Base-by-base conservation (phyloP, 805 yeast genomes). In the Yamadazyma phyllophila region DNA sequence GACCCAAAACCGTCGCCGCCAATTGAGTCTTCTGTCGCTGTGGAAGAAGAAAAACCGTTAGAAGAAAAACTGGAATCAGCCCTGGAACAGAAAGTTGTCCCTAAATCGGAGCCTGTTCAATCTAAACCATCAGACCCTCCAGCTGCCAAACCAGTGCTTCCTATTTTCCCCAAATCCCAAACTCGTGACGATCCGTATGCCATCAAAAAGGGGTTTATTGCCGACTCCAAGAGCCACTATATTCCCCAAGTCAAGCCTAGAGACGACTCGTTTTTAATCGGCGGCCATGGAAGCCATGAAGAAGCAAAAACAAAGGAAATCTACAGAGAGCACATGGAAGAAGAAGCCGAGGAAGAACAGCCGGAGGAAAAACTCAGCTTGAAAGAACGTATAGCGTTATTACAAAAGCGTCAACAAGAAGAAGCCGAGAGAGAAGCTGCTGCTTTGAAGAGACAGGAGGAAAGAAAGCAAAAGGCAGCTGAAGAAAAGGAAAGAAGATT, bases 371-470 rank as follows among this genome's bases (percentile, higher is more conserved):
- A 86, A 54, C 66, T 90, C 70, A 84, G 95, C 46, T 71, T 92
- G 56, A 85, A 85, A 60, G 97, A 94, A 55, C 77, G 98, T 53
- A 89, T 92, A 60, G 88, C 89, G 4, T 57, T 88, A 57, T 71
- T 92, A 41, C 96, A 91, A 61, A 80, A 88, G 58, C 82, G 83
- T 47, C 96, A 88, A 59, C 80, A 78, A 48, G 86, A 85, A 58
- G 95, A 88, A 55, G 87, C 84, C 15, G 92, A 84, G 49, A 71
- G 81, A 46, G 91, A 81, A 52, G 84, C 81, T 2, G 78, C 77
- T 3, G 80, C 83, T 7, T 53, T 75, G 57, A 76, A 74, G 54
- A 77, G 75, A 56, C 74, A 73, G 46, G 76, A 73, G 46, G 78
- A 72, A 59, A 74, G 76, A 60, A 80, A 79, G 59, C 72, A 66